A percentile compares a stretch with the other conserved stretches of the same genome.
phyloP scores from a whole-genome alignment of 441 rosid species.

The Cnidoscolus chayamansa region DNA sequence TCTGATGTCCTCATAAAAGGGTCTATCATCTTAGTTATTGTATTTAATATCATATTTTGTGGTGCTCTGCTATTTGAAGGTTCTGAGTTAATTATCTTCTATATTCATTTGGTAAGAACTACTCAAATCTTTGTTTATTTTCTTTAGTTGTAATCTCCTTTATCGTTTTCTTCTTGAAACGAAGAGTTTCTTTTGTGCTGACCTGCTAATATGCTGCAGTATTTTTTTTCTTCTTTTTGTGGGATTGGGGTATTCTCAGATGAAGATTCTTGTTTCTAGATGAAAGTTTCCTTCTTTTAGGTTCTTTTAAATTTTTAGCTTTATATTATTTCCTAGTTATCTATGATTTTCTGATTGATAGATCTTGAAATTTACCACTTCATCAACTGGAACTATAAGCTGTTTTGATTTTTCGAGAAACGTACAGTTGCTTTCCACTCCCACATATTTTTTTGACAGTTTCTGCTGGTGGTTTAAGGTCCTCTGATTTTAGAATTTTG shows the following conservation, averaged over 20 bases:
- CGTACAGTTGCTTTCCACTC: neutral
- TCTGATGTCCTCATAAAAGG: neutral
- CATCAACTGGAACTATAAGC: neutral
- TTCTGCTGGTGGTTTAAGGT: too few relatives aligned
- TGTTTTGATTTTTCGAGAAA: neutral
- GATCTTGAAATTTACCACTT: conserved; percentile 12
- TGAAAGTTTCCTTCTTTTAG: neutral
- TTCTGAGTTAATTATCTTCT: neutral
- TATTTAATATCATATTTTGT: neutral
- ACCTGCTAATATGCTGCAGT: neutral
- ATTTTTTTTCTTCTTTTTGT: neutral
- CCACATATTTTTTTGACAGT: too few relatives aligned
- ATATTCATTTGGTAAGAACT: neutral
- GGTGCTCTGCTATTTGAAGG: neutral
- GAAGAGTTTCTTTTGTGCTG: neutral
- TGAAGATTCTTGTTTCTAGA: conserved; percentile 1
- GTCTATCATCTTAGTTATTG: neutral
- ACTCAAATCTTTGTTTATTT: neutral
- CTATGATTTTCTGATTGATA: neutral
- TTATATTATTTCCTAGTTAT: neutral
- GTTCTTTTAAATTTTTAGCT: neutral
- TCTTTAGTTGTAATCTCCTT: neutral
- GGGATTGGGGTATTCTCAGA: neutral
- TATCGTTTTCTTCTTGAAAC: neutral
- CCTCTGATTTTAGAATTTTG: neutral